Base-by-base conservation (phyloP, 768 basidiomycete genomes). In the Tricholoma matsutake region DNA sequence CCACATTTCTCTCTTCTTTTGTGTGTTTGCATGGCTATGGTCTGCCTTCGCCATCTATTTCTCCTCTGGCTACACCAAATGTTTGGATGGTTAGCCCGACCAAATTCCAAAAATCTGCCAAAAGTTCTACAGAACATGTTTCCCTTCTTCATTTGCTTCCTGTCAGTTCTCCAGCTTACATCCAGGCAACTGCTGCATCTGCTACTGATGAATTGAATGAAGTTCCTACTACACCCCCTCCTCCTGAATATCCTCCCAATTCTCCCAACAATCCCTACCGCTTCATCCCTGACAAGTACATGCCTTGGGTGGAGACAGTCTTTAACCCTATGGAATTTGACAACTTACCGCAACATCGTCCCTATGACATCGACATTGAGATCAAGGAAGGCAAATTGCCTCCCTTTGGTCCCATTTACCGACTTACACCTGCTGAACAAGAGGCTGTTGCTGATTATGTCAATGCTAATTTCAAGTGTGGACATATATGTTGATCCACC, bases 331-430 rank as follows among this genome's bases (percentile, higher is more conserved):
- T 45, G 4, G 59, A 69, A 13, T 69, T 71, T 6, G 64, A 73
- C 18, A 67, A 56, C 0, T 68, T 78, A 0, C 70, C 74, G 0
- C 67, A 64, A 10, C 66, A 70, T 29, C 67, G 68, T 0, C 64
- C 68, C 0, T 77, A 73, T 56, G 73, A 79, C 52, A 58, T 68
- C n/a, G 61, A 63, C 16, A 78, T 78, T 55, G 60, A 77, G 14
- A 55, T 76, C 4, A 66, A 74, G 34, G 69, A 73, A 11, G 73
- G 68, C 34, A 54, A 60, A 18, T 14, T n/a, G 2, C 61, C 59
- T 1, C 64, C 55, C 8, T 41, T 61, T 29, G 60, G 53, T 25
- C 60, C 1, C 1, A 67, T 77, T 13, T 76, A 76, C 56, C 64
- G 63, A 7, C 64, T 76, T 2, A 73, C 71, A 0, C 61, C 61